Base-by-base conservation (phyloP, 2,329 filamentous ascomycete species). In the Diplocarpon mali region DNA sequence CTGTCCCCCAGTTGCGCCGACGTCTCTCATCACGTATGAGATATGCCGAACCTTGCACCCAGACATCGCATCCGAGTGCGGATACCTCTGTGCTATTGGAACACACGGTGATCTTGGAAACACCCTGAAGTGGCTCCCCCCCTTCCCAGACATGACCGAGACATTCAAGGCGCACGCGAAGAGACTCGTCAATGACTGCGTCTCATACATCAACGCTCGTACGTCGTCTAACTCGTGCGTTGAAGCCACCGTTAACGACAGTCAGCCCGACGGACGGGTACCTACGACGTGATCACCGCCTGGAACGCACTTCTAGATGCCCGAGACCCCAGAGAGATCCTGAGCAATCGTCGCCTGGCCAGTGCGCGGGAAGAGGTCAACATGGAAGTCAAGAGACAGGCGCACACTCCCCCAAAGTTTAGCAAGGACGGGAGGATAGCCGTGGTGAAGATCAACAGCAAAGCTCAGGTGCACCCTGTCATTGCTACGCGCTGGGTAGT, bases 101-200 rank as follows among this genome's bases (percentile, higher is more conserved):
- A 83, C 79, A 0, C 76, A 82, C 49, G 79, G 78, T 2, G 80
- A 84, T 50, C 65, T 84, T 0, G 79, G 79, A 12, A 80, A 73
- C 32, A 70, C 70, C 0, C 50, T 83, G 13, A 83, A 81, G 57
- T 83, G 80, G 80, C 64, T 74, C 16, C 68, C 71, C 0, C 80
- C 80, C 0, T 83, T 84, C 50, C 80, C 80, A 1, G 74, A 82
- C 48, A 81, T 83, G 76, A 67, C 65, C 14, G 60, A 67, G 1
- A 72, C 72, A 0, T 75, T 83, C 53, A 81, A 80, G 53, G 64
- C 60, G 12, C 67, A 80, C 53, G 75, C 75, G 0, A 83, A 78
- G 53, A 81, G 77, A 51, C 63, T 70, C 0, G 61, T 83, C 43
- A 81, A 79, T 48, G 72, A 77, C 12, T 76, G 77, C 2, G 76